Percentiles rank a stretch among this genome's conserved stretches.
These are phyloP conservation scores for Venturia pyrina DNA, from an alignment of 2,329 filamentous ascomycete species.

Conservation along the genomic window DNA sequence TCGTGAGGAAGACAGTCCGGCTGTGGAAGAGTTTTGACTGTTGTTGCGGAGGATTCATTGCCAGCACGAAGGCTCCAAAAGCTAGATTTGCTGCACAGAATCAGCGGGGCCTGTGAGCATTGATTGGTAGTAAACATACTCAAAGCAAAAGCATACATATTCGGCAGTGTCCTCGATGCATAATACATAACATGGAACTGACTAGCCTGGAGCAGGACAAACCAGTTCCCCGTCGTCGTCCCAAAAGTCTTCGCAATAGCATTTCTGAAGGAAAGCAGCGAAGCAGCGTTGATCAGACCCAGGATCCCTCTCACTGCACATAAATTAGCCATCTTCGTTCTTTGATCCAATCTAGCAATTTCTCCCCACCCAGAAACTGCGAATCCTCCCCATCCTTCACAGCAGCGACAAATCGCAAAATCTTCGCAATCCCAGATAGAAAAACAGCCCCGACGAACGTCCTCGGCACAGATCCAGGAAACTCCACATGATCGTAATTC, in stretches of 20 bases:
- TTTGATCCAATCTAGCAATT: not conserved
- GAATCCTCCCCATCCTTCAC: not conserved
- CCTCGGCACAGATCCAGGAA: slow-evolving; percentile 83
- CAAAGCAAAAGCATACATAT: slow-evolving; percentile 89
- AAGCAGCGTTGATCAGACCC: slow-evolving; percentile 62
- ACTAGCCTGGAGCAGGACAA: slow-evolving; percentile 61
- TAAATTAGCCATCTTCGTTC: not conserved
- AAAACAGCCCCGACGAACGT: slow-evolving; percentile 77
- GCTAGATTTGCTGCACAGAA: slow-evolving; percentile 52
- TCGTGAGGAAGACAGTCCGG: slow-evolving; percentile 63
- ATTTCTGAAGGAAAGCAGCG: slow-evolving; percentile 55
- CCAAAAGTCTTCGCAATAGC: slow-evolving; percentile 62
- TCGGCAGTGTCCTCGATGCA: slow-evolving; percentile 80
- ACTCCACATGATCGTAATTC: slow-evolving; percentile 80
- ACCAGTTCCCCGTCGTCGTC: slow-evolving; percentile 62
- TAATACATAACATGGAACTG: slow-evolving; percentile 96
- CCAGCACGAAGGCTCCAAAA: slow-evolving; percentile 41
- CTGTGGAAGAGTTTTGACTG: slow-evolving; percentile 31
- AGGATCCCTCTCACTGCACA: slow-evolving; percentile 60
- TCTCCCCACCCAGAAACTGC: slow-evolving; percentile 6
- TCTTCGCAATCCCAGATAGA: slow-evolving; percentile 62
- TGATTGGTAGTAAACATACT: slow-evolving; percentile 44
- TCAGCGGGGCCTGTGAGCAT: not conserved
- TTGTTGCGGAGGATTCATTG: slow-evolving; percentile 14
- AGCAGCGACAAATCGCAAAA: slow-evolving; percentile 38